Evolutionary conservation across 2,329 filamentous ascomycete genomes (phyloP), one percentile per base, ranked within the genome.

Genomic region (Hymenoscyphus infarciens): DNA sequence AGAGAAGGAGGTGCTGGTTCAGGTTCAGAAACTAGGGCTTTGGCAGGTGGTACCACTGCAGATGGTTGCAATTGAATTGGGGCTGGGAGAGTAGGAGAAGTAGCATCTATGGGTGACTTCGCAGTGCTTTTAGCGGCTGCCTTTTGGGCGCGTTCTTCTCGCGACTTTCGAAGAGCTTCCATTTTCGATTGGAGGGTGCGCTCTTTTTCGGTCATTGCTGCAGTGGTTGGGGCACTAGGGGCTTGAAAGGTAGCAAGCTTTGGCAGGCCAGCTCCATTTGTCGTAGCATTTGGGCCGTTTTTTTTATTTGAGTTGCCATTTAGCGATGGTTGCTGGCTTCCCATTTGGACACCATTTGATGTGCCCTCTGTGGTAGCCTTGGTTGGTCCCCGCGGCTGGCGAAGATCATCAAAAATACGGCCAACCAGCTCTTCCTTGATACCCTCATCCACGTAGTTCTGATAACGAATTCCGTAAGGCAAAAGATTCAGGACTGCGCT

Each of bases 151-250:
- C 80, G 69, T 59, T 75, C 77, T 70, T 82, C 79, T 35, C 83
- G 78, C 39, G 81, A 78, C 69, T 85, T 87, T 68, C 86, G 86
- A 25, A 95, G 77, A 25, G 88, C 88, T 64, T 92, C 90, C 72
- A 96, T 87, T 68, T 91, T 92, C 72, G 91, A 85, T 67, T 91
- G 86, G 56, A 93, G 81, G 35, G 92, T 77, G 63, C 82, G 83
- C 62, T 91, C 90, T 64, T 90, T 96, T 67, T 92, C 83, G 19
- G 84, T 85, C 71, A 88, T 85, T 35, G 45, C 65, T 61, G 68
- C 39, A 57, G 64, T 38, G 35, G 61, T 38, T 57, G 53, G n/a
- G 22, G 53, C 57, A 62, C 39, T 62, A 42, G 57, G 22, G 25
- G 63, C 6, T 7, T 52, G 54, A 33, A 57, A 45, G 15, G 61